Evolutionary conservation across 768 basidiomycete species (phyloP).

Genomic region (Suillus hirtellus): DNA sequence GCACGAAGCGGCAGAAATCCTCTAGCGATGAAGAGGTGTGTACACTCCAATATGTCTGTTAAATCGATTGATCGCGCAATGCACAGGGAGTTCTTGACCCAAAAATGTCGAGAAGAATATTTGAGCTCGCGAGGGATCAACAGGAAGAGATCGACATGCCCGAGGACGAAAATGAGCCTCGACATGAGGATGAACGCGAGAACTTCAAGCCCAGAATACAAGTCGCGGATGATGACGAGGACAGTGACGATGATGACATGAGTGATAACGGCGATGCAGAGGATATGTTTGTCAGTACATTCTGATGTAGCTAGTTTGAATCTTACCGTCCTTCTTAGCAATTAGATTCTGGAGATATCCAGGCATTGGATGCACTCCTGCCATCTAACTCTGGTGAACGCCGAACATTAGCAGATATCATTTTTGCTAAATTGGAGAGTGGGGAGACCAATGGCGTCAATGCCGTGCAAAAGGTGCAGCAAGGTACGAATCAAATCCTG

Average conservation of each 20-base stretch:
- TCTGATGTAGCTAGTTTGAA: constrained; percentile 12
- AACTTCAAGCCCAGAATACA: constrained; percentile 19
- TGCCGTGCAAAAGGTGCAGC: constrained; percentile 59
- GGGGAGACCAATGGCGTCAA: constrained; percentile 50
- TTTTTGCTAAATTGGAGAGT: constrained; percentile 87
- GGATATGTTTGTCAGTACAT: constrained; percentile 55
- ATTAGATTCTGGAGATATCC: constrained; percentile 89
- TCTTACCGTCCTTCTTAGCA: constrained; percentile 46
- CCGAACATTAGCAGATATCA: constrained; percentile 93
- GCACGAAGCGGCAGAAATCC: constrained; percentile 58
- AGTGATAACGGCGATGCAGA: constrained; percentile 57
- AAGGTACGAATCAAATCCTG: constrained; percentile 40
- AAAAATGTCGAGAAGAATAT: constrained; percentile 82
- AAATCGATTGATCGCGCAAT: constrained; percentile 9
- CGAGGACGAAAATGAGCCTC: constrained; percentile 48
- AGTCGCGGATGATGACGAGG: constrained; percentile 54
- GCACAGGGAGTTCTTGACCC: constrained; percentile 70
- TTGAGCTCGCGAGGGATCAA: constrained; percentile 90
- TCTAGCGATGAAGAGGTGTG: constrained; percentile 53
- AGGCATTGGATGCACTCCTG: constrained; percentile 78
- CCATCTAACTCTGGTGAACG: constrained; percentile 76
- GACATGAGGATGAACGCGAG: constrained; percentile 40
- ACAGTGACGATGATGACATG: constrained; percentile 30
- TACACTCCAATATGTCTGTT: constrained; percentile 14
- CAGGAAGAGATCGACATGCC: constrained; percentile 82